phyloP scores from a whole-genome alignment of 164 flowering plant genomes.

The Protea cynaroides region DNA sequence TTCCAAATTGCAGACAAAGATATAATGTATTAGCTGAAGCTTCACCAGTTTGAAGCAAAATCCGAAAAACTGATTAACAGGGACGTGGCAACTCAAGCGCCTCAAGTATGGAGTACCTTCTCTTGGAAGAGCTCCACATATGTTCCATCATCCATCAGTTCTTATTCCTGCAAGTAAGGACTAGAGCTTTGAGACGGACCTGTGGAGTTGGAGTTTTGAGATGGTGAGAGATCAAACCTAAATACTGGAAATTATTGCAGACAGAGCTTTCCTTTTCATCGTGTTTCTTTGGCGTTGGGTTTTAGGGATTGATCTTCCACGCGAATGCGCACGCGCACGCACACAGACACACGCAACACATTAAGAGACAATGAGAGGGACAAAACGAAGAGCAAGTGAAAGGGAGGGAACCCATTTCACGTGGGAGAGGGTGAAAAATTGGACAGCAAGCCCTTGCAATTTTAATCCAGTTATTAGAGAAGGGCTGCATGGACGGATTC shows the following conservation, averaged over 20 bases:
- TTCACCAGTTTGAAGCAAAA: not conserved
- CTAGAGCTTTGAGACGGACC: constrained; percentile 15
- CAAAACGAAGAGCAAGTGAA: no score
- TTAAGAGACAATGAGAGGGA: no score
- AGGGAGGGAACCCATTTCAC: no score
- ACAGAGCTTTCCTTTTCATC: constrained; percentile 18
- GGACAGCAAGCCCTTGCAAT: constrained; percentile 14
- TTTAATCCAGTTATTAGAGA: constrained; percentile 17
- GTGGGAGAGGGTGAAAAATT: constrained; percentile 25
- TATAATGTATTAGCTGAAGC: not conserved
- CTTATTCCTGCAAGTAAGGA: constrained; percentile 4
- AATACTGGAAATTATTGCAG: constrained; percentile 23
- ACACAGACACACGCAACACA: no score
- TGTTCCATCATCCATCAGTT: no score
- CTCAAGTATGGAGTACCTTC: constrained; percentile 4
- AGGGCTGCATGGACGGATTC: constrained; percentile 2
- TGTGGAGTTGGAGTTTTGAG: not conserved
- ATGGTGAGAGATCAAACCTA: not conserved
- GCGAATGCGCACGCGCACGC: no score
- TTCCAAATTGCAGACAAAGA: constrained; percentile 18
- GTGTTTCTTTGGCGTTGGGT: constrained; percentile 2
- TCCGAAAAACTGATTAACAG: not conserved
- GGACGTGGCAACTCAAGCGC: constrained; percentile 11
- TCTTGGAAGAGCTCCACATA: constrained; percentile 14
- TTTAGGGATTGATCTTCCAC: no score